These are phyloP conservation scores for Aureobasidium sp. DNA, from an alignment of 2,329 filamentous ascomycete genomes.

Conservation along the genomic window DNA sequence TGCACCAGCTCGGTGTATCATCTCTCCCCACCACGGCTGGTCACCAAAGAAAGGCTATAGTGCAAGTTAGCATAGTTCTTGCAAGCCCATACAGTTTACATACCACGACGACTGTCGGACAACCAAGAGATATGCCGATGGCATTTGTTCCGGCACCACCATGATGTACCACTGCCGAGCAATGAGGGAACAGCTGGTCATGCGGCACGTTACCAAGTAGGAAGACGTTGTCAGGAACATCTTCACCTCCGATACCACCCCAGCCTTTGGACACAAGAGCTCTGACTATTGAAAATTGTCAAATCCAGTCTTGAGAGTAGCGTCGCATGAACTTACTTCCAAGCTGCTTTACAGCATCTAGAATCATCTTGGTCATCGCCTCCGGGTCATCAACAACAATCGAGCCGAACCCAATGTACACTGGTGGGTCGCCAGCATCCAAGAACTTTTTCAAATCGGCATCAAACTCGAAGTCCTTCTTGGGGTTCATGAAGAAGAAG, in stretches of 20 bases:
- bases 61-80: neutral
- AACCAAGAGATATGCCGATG: conserved; percentile 42
- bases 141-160: conserved; percentile 53
- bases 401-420: conserved; percentile 77
- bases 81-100: neutral
- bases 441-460: conserved; percentile 27
- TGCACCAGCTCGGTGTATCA: conserved; percentile 42
- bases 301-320: neutral
- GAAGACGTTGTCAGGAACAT: conserved; percentile 38
- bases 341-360: conserved; percentile 53
- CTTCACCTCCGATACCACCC: conserved; percentile 38
- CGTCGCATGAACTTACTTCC: conserved; percentile 34
- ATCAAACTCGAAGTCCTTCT: conserved; percentile 42
- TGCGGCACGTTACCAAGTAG: conserved; percentile 46
- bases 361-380: conserved; percentile 60
- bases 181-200: conserved; percentile 49
- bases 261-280: conserved; percentile 46
- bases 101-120: conserved; percentile 43
- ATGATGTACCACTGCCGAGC: conserved; percentile 49
- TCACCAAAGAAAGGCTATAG: conserved; percentile 46
- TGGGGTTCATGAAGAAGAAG: conserved; percentile 64
- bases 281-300: neutral
- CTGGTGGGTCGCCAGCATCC: conserved; percentile 58
- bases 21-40: conserved; percentile 47
- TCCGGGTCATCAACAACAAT: conserved; percentile 73